Conservation (phyloP, 345 rosid genomes). For the Eucalyptus sideroxylon region DNA sequence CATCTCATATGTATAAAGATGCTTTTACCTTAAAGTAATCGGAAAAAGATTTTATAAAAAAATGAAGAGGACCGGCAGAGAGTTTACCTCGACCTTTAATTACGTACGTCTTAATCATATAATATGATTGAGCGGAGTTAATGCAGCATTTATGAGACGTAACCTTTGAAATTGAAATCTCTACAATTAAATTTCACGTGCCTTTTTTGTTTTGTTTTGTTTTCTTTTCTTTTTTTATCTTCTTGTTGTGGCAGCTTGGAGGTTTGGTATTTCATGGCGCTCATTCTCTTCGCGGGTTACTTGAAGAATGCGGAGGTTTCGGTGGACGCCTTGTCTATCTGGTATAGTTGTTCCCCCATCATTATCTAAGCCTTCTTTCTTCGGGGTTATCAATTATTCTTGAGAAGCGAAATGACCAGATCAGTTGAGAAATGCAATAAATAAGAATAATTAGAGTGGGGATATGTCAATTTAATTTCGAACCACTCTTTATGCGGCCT, state of each 20-base stretch:
- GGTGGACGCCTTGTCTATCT: slow-evolving; percentile 68
- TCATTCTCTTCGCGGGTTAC: slow-evolving; percentile 73
- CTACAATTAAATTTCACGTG: not conserved
- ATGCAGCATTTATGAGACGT: not conserved
- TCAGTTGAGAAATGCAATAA: not conserved
- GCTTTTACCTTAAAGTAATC: not conserved
- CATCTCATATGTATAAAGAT: not conserved
- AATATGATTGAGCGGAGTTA: not conserved
- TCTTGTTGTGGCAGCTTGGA: slow-evolving; percentile 47
- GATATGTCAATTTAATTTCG: not conserved
- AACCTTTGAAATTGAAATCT: not conserved
- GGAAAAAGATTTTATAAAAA: not conserved
- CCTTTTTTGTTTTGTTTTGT: not conserved
- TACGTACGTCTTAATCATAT: not conserved
- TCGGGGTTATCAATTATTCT: not conserved
- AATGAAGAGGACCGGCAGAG: not conserved
- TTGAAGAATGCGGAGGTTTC: slow-evolving; percentile 61
- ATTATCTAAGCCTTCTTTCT: not conserved
- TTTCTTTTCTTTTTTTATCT: not conserved
- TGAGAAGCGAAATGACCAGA: not conserved
- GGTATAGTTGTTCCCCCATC: slow-evolving; percentile 14
- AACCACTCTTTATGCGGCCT: not conserved
- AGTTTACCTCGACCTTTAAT: not conserved
- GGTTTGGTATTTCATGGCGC: slow-evolving; percentile 67
- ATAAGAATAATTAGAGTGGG: not conserved